A percentile compares a stretch with the other conserved stretches of the same genome.
Evolutionary conservation across 2,329 filamentous ascomycete species (phyloP).

Genomic region (Diaporthe amygdali): DNA sequence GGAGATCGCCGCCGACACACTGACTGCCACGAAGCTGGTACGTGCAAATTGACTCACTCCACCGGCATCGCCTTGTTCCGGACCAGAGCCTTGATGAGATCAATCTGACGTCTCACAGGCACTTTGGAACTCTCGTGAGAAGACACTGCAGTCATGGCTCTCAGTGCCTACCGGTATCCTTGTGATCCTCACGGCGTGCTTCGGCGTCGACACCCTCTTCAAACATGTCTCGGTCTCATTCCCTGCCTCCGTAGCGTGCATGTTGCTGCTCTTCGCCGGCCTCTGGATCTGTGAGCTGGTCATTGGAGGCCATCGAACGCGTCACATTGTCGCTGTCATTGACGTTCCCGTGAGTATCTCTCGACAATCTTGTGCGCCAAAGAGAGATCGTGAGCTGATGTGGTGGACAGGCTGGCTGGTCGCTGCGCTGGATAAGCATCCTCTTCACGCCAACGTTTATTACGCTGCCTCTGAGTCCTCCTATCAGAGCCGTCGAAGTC

Average conservation of each 20-base stretch:
- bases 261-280: conserved; percentile 58
- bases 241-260: conserved; percentile 63
- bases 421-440: conserved; percentile 62
- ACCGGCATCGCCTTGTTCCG: too few species aligned
- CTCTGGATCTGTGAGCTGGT: conserved; percentile 52
- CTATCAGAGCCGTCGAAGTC: conserved; percentile 59
- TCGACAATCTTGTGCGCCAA: accelerated
- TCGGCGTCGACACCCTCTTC: conserved; percentile 49
- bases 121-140: conserved; percentile 19
- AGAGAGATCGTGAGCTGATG: neutral
- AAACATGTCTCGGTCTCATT: conserved; percentile 56
- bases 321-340: conserved; percentile 51
- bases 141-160: conserved; percentile 48
- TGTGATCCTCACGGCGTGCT: conserved; percentile 46
- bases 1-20: neutral
- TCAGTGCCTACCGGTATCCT: conserved; percentile 53
- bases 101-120: conserved; percentile 12
- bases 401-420: conserved; percentile 55
- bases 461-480: conserved; percentile 59
- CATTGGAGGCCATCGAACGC: conserved; percentile 55
- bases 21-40: conserved; percentile 16
- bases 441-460: conserved; percentile 66
- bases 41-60: too few species aligned
- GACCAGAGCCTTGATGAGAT: accelerated
- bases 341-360: conserved; percentile 54